Percentiles rank a stretch among this genome's conserved stretches.
These are phyloP conservation scores for Scedosporium aurantiacum DNA, from an alignment of 2,329 filamentous ascomycete species.

Conservation along the genomic window DNA sequence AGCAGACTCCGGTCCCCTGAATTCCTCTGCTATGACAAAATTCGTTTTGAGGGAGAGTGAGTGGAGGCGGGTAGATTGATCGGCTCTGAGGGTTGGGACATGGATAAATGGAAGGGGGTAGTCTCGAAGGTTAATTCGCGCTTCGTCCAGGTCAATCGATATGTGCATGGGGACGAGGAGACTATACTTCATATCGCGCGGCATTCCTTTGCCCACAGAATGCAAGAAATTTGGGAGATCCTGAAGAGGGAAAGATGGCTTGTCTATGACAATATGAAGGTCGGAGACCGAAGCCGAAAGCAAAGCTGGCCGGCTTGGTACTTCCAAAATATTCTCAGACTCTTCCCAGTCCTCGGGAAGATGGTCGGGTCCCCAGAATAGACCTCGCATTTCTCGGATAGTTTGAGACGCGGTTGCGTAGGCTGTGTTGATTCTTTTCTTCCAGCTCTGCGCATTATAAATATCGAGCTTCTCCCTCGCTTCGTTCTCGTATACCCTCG, in stretches of 20 bases:
- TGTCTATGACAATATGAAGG: constrained; percentile 75
- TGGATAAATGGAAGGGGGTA: constrained; percentile 89
- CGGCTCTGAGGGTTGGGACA: constrained; percentile 69
- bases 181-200: constrained; percentile 79
- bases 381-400: constrained; percentile 67
- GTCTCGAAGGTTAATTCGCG: constrained; percentile 74
- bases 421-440: constrained; percentile 71
- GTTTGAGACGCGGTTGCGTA: constrained; percentile 57
- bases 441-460: constrained; percentile 87
- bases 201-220: constrained; percentile 92
- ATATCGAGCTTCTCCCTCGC: constrained; percentile 65
- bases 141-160: constrained; percentile 82
- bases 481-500: constrained; percentile 63
- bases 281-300: constrained; percentile 75
- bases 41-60: constrained; percentile 77
- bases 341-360: constrained; percentile 73
- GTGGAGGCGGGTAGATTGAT: constrained; percentile 69
- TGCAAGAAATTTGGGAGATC: constrained; percentile 79
- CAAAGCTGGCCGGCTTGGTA: constrained; percentile 74
- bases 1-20: constrained; percentile 66
- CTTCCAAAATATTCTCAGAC: constrained; percentile 71
- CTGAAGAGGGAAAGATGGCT: constrained; percentile 77
- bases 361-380: constrained; percentile 75
- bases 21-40: constrained; percentile 94
- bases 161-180: constrained; percentile 84